Base-by-base conservation (phyloP, 768 basidiomycete species). In the Xerocomus potaroensis region DNA sequence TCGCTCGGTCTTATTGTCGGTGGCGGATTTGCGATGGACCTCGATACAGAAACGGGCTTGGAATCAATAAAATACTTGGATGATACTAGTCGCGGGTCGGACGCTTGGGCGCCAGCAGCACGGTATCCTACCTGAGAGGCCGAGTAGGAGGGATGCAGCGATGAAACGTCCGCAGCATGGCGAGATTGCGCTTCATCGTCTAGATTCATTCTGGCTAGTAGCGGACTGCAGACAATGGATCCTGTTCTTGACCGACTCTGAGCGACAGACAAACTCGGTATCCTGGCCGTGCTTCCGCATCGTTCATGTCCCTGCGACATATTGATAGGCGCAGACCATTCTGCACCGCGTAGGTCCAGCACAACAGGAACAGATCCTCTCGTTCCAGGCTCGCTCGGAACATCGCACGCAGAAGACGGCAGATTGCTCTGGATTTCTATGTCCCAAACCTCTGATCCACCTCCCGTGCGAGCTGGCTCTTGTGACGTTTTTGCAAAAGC, bases 111-210 rank as follows among this genome's bases (percentile, higher is more conserved):
- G 14, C 50, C 45, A 36, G 38, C 46, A 37, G 19, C 36, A 47
- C 55, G 55, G 38, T 43, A 54, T 37, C 59, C 65, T 33, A 65
- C 48, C 54, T 79, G 80, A 23, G 80, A 83, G 23, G 75, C 80
- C 22, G 80, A 83, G 41, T 83, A 72, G 8, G 76, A 83, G 9
- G 80, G 74, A 26, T 64, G 62, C 10, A 76, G 55, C 26, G 74
- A 70, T 1, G 61, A 48, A 40, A 34, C 47, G 16, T 52, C 51
- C 21, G 32, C 40, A 27, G 35, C 48, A 5, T 27, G 44, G 31
- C 26, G 14, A 12, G 39, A 39, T 27, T 34, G 14, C 29, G 9
- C 29, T 16, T 38, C 30, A 7, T 42, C 40, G 2, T 19, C 29
- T 11, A 43, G 66, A 23, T 65, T 59, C n/a, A 68, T 55, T 22